phyloP scores from a whole-genome alignment of 192 early-diverging fungal genomes.

The Cetraspora pellucida region DNA sequence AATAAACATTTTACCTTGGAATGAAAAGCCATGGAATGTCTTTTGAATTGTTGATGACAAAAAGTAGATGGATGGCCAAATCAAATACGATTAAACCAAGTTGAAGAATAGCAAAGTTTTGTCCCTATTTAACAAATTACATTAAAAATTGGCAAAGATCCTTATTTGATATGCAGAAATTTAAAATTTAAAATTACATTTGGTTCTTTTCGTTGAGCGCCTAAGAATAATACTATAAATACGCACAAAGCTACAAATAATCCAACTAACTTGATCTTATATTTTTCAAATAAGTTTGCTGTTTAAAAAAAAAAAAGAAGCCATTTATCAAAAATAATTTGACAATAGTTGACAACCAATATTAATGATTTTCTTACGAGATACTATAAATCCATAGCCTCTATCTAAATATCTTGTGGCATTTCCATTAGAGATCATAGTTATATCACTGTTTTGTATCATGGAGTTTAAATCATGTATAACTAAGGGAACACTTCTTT shows the following conservation, averaged over 20 bases:
- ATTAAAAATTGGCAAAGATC: neutral
- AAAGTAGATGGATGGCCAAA: neutral
- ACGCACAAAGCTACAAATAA: neutral
- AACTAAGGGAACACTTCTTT: no score
- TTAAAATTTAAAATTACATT: neutral
- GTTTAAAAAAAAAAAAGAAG: neutral
- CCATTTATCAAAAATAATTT: no score
- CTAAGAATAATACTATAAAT: slow-evolving; percentile 13
- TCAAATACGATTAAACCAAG: slow-evolving; percentile 17
- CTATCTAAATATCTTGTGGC: no score
- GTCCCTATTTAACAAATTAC: neutral
- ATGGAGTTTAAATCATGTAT: no score
- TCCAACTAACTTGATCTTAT: neutral
- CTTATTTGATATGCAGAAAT: neutral
- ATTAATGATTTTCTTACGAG: no score
- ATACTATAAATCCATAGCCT: no score
- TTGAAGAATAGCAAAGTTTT: neutral
- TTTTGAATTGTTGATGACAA: neutral
- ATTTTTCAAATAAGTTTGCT: slow-evolving; percentile 28
- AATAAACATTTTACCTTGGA: slow-evolving; percentile 2
- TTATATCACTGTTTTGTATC: no score
- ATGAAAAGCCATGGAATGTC: slow-evolving; percentile 3
- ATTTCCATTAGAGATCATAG: no score
- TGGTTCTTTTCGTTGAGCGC: slow-evolving; percentile 2
- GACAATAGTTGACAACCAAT: no score